Conservation (phyloP, 192 early-diverging fungal genomes). For the Coemansia reversa region DNA sequence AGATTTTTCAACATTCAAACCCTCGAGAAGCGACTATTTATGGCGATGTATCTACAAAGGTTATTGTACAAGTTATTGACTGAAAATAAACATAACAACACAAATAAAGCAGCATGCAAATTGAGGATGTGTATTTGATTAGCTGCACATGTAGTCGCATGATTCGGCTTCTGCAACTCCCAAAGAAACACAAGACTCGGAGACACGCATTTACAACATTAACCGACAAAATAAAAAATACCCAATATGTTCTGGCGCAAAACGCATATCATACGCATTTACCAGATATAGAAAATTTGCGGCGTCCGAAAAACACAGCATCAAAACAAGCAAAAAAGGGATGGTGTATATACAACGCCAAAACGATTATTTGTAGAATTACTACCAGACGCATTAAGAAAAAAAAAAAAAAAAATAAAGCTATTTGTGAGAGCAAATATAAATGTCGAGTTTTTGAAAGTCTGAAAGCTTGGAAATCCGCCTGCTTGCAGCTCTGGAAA, state of each 20-base stretch:
- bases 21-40: not conserved
- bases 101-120: not conserved
- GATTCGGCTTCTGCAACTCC: not conserved
- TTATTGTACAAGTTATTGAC: not conserved
- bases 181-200: not conserved
- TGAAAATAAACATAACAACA: not conserved
- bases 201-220: not conserved
- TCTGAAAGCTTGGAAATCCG: conserved; percentile 18
- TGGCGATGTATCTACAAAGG: not conserved
- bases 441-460: conserved; percentile 35
- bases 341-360: not conserved
- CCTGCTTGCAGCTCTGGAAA: conserved; percentile 14
- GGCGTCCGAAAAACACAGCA: not conserved
- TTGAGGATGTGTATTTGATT: not conserved
- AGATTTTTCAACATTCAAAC: not conserved
- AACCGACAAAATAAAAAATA: not conserved
- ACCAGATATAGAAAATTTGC: not conserved
- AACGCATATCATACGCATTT: not conserved
- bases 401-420: not conserved
- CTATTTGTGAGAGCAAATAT: conserved; percentile 27
- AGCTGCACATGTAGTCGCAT: not conserved
- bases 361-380: not conserved
- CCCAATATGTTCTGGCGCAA: not conserved
- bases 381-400: not conserved
- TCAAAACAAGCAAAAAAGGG: not conserved